Conservation (phyloP, 768 basidiomycete genomes). For the Pleurotus ostreatus region DNA sequence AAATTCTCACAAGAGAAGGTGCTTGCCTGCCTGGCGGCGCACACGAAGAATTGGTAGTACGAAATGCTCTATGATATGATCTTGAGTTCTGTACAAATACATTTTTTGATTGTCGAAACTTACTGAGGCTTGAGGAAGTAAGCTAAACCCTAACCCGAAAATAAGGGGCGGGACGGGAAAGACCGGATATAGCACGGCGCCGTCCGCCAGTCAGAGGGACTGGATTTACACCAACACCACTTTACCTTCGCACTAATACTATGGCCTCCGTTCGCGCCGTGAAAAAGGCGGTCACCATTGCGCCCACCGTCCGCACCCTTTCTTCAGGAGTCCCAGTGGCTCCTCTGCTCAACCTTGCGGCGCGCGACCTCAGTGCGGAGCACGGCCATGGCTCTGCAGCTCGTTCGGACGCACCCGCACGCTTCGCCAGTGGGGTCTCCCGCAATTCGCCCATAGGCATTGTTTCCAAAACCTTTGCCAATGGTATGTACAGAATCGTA, state of each 20-base stretch:
- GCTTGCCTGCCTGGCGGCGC: constrained; percentile 54
- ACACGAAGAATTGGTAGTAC: constrained; percentile 31
- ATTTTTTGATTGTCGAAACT: not conserved
- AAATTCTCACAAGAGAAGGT: constrained; percentile 57
- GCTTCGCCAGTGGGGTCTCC: constrained; percentile 59
- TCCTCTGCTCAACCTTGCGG: constrained; percentile 69
- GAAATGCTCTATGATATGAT: not conserved
- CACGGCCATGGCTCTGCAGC: constrained; percentile 57
- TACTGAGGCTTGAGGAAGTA: not conserved
- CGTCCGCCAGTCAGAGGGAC: constrained; percentile 4
- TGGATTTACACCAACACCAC: constrained; percentile 23
- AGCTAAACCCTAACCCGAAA: constrained; percentile 21
- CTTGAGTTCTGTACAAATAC: not conserved
- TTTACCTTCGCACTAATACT: constrained; percentile 27
- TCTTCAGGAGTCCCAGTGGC: constrained; percentile 78
- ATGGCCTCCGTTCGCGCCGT: constrained; percentile 72
- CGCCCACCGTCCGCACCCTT: constrained; percentile 76
- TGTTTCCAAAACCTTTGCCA: constrained; percentile 59
- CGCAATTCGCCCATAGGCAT: constrained; percentile 45
- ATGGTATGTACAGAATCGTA: constrained; percentile 41
- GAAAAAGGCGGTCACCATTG: constrained; percentile 79
- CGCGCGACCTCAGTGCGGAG: constrained; percentile 54
- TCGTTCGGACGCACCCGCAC: constrained; percentile 59
- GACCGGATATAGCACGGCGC: constrained; percentile 14
- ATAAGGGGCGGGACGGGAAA: constrained; percentile 34